Conservation (phyloP, 352 stramenopile species). For the Poterioochromonas sp. region DNA sequence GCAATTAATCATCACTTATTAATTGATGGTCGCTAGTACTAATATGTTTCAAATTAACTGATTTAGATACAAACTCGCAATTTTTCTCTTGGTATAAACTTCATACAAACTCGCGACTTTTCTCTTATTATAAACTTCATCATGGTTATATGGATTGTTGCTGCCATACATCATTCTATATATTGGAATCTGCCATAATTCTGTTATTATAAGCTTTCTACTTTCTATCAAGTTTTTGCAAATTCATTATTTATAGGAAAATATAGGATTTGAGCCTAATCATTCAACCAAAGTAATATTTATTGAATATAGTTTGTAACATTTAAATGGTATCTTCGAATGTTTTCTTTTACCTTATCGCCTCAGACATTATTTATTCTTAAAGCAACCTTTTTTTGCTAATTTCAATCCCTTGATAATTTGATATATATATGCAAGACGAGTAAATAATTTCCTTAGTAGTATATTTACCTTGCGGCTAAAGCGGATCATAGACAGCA, state of each 20-base stretch:
- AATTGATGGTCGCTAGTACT: conserved; percentile 13
- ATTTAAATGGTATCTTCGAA: conserved; percentile 17
- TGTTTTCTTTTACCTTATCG: conserved; percentile 15
- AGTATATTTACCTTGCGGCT: conserved; percentile 13
- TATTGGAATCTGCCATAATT: conserved; percentile 15
- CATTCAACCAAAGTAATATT: conserved; percentile 17
- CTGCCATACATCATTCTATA: conserved; percentile 14
- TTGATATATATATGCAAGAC: conserved; percentile 17
- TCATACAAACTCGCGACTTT: conserved; percentile 13
- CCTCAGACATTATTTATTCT: conserved; percentile 15
- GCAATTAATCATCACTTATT: conserved; percentile 17
- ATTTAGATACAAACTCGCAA: conserved; percentile 15
- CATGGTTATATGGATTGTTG: conserved; percentile 14
- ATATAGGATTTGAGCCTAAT: conserved; percentile 15
- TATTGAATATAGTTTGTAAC: conserved; percentile 18
- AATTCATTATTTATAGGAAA: conserved; percentile 19
- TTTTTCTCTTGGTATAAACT: conserved; percentile 14
- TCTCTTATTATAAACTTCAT: conserved; percentile 18
- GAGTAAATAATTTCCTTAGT: conserved; percentile 17
- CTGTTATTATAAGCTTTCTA: conserved; percentile 17
- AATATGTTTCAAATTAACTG: conserved; percentile 18
- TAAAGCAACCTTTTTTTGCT: conserved; percentile 15
- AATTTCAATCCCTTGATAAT: conserved; percentile 17
- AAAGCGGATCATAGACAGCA: conserved; percentile 23
- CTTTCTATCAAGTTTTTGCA: conserved; percentile 15